Base-by-base conservation (phyloP, 2,329 filamentous ascomycete species). In the Endoconidiophora polonica region DNA sequence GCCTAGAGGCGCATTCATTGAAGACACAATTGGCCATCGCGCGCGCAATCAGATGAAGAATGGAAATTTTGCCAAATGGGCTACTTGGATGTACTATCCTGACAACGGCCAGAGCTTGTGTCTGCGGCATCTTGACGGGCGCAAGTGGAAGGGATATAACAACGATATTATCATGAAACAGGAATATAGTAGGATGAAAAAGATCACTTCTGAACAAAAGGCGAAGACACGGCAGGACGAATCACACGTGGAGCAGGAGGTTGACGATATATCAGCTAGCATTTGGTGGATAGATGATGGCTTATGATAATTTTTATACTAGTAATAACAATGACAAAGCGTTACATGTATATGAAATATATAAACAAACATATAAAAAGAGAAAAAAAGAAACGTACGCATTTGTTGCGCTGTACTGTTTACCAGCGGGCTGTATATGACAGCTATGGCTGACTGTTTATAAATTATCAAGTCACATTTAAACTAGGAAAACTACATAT, bases 21-120 rank as follows among this genome's bases (percentile, higher is more conserved):
- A 76, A 58, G 73, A 76, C 52, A 71, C 68, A 14, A 64, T 75
- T 22, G 73, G 73, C 2, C 73, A 76, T 48, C 64, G 70, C 1
- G 73, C 72, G 1, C 64, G 73, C n/a, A 60, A 64, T 0, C 71
- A 75, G 58, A 76, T 76, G 73, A 76, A 76, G 56, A 63, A 68
- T 4, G 71, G 72, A 0, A 46, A 49, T 14, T 76, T 71, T 69
- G 55, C 54, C 1, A 69, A 68, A 53, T 76, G 72, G 72, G 73
- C 70, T 0, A 72, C 66, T 33, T 76, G 73, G 73, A 60, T 75
- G 16, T 76, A 72, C 54, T 73, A 72, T 36, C 72, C 73, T 0
- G 64, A 66, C 1, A 60, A 68, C 2, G 73, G 70, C 1, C 65
- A 58, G 48, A 55, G 58, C 43, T 54, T 71, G 4, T 75, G 72